Evolutionary conservation across 306 rosid genomes (phyloP), one percentile per base, ranked within the genome.

Genomic region (Ziziphus jujuba): DNA sequence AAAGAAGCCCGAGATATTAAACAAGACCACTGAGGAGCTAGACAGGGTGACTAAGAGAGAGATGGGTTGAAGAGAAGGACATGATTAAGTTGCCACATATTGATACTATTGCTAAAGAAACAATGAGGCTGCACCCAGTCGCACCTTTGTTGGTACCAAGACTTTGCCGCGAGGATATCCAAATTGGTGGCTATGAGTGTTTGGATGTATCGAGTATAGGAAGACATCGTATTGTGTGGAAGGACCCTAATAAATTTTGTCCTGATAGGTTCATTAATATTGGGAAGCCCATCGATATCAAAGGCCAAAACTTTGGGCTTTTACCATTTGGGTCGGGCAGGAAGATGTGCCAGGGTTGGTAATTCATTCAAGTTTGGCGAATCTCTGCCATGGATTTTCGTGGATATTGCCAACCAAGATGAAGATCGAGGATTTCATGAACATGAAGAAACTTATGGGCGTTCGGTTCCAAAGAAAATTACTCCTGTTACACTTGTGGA

Each of bases 341-440:
- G 76, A 84, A 96, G 55, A 89, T 89, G 95, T 89, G 98, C 22
- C 98, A 95, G 7, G 96, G 95, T 5, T 87, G 80, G 95, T 89
- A 5, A 89, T 91, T 69, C 91, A 84, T 6, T n/a, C 83, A 51
- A 89, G 90, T 63, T 73, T 89, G 75, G 95, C 98, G 0, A 91
- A 91, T 48, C 56, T 89, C n/a, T 65, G 89, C 75, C 98, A 87
- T 80, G 96, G 98, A 0, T 91, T 89, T 69, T 75, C 78, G 6
- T 91, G 98, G 98, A 85, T 58, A 48, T 50, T 91, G 49, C 87
- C 85, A 2, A 9, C 14, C 15, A 38, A 52, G 43, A 57, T 75
- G 74, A 80, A 73, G 68, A 78, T 48, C 0, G 95, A 85, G 65
- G 89, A 80, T 10, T 62, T 91, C n/a, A n/a, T n/a, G 75, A 69